Conservation (phyloP, 768 basidiomycete genomes). For the Tylopilus felleus region DNA sequence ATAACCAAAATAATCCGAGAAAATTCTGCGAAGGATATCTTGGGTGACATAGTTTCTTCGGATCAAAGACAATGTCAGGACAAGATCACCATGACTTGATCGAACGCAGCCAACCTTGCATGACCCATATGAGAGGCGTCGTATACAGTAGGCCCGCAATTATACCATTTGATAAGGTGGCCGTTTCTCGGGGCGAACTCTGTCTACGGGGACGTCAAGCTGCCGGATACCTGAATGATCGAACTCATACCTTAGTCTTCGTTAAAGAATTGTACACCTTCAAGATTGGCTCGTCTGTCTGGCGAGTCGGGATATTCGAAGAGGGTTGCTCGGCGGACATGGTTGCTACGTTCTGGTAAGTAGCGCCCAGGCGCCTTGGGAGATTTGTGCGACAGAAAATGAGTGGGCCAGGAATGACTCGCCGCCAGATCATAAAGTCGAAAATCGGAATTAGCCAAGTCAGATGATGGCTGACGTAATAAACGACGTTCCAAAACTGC, state of each 20-base stretch:
- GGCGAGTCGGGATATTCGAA: constrained; percentile 42
- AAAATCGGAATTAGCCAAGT: constrained; percentile 5
- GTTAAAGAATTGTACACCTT: constrained; percentile 92
- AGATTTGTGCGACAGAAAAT: constrained; percentile 6
- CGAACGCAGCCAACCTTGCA: constrained; percentile 60
- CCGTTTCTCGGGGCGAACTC: constrained; percentile 71
- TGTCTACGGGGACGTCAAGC: constrained; percentile 44
- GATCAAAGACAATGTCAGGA: constrained; percentile 1
- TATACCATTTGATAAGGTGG: constrained; percentile 93
- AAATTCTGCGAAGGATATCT: constrained; percentile 52
- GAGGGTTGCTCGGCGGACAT: constrained; percentile 63
- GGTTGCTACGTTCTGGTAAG: neutral
- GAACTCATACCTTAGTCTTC: constrained; percentile 69
- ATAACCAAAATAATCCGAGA: constrained; percentile 95
- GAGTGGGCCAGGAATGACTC: constrained; percentile 12
- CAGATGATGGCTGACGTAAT: constrained; percentile 23
- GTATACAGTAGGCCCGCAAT: constrained; percentile 98
- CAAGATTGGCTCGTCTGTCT: constrained; percentile 46
- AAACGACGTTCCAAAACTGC: neutral
- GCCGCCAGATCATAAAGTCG: constrained; percentile 24
- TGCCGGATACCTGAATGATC: constrained; percentile 13
- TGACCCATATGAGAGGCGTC: constrained; percentile 99
- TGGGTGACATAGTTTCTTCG: constrained; percentile 73
- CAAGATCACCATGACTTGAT: neutral
- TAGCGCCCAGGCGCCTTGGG: constrained; percentile 5